These are phyloP conservation scores for Phytophthora constricta DNA, from an alignment of 352 stramenopile genomes.

Conservation along the genomic window DNA sequence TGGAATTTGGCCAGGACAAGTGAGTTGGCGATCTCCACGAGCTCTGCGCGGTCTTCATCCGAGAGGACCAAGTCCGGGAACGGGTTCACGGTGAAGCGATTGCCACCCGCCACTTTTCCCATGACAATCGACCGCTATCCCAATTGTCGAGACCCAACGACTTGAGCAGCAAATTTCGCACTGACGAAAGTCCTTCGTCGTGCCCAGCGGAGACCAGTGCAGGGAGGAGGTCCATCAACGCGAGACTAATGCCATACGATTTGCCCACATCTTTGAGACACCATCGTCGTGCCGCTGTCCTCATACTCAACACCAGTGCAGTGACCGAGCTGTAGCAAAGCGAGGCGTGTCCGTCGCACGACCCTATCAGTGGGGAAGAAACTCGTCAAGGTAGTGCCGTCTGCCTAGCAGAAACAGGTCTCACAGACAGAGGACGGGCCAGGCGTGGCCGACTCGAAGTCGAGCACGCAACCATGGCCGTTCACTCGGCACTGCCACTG, in stretches of 20 bases:
- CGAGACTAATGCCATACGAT: background rate
- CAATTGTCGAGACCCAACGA: background rate
- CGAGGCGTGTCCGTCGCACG: background rate
- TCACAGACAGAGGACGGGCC: background rate
- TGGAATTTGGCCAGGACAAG: conserved; percentile 18
- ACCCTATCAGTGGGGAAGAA: background rate
- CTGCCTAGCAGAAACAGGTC: background rate
- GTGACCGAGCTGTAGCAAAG: background rate
- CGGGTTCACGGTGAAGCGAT: conserved; percentile 3
- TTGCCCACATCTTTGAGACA: background rate
- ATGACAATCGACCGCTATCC: too few species aligned
- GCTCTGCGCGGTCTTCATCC: conserved; percentile 18
- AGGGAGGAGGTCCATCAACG: background rate
- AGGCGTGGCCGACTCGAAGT: background rate
- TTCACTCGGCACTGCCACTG: background rate
- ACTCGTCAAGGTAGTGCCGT: background rate
- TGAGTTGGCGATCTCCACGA: conserved; percentile 7
- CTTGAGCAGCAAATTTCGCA: background rate
- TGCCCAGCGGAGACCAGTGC: background rate
- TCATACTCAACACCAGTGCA: background rate
- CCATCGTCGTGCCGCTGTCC: background rate
- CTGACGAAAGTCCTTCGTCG: background rate
- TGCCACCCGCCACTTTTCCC: background rate
- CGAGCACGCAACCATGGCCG: background rate
- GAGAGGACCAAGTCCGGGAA: background rate